Evolutionary conservation across 2,329 filamentous ascomycete species (phyloP), one percentile per base, ranked within the genome.

Genomic region (Incumbomyces lentus): DNA sequence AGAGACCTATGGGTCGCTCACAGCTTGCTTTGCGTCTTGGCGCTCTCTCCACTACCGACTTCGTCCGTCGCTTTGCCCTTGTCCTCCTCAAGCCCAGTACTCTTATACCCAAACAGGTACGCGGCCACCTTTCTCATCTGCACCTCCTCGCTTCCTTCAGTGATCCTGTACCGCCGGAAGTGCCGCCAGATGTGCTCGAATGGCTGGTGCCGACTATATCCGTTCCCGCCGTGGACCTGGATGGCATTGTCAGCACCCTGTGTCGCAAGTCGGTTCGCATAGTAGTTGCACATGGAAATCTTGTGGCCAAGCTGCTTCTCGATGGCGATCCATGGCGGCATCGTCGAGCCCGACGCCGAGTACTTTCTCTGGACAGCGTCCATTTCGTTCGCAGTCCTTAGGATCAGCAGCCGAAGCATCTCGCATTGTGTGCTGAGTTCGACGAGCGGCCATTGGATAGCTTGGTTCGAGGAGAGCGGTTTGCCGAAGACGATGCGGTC

Each of bases 171-270:
- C 18, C 76, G 65, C 34, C 78, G 64, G 59, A 81, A 79, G 62
- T 81, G 77, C 42, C 78, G 67, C 72, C 78, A 81, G 41, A 81
- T 81, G 53, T 81, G 77, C 62, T 81, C 77, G 55, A 82, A 81
- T 1, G 75, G 75, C 51, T 71, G 69, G 49, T 78, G 73, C 32
- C 76, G 63, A 34, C 69, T 74, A 57, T 80, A 80, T 1, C 76
- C 76, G 55, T 75, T 73, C 0, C 75, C 76, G 6, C 78, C 78
- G 55, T 77, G 71, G 10, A 79, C 72, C 64, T 81, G 78, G 22
- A 81, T 81, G 2, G 78, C 78, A 26, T 72, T 66, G 57, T 82
- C 78, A 2, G 78, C 78, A 2, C 77, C 75, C 57, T 81, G 68
- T 10, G 72, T 76, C 44, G 73, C 78, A 32, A 81, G 60, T 31